phyloP scores from a whole-genome alignment of 2,329 filamentous ascomycete species.

The Chaetomium globosum region DNA sequence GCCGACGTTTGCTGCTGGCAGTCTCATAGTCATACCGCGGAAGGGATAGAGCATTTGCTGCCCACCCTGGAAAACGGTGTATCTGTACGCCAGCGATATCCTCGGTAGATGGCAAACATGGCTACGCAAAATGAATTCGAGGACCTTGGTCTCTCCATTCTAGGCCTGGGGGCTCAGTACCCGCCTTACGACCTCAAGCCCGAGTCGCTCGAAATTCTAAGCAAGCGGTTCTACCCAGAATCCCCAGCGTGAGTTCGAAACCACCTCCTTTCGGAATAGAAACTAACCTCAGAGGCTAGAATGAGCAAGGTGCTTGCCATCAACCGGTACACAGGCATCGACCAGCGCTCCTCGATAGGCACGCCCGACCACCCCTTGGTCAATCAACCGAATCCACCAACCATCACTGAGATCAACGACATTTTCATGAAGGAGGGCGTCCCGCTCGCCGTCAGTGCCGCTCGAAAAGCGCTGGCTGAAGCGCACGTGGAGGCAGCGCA shows the following conservation, averaged over 20 bases:
- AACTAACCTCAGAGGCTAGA: slow-evolving; percentile 42
- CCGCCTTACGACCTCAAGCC: slow-evolving; percentile 58
- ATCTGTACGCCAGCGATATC: slow-evolving; percentile 25
- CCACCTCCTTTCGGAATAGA: not conserved
- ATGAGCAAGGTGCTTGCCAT: slow-evolving; percentile 66
- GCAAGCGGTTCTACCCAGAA: slow-evolving; percentile 61
- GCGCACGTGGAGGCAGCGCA: slow-evolving; percentile 53
- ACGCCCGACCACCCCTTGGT: slow-evolving; percentile 63
- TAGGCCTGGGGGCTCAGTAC: slow-evolving; percentile 62
- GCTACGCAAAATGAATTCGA: slow-evolving; percentile 47
- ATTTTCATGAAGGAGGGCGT: slow-evolving; percentile 61
- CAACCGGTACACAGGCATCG: slow-evolving; percentile 67
- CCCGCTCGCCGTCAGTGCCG: slow-evolving; percentile 58
- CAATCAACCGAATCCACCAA: slow-evolving; percentile 57
- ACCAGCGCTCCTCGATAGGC: slow-evolving; percentile 64
- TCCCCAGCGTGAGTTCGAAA: slow-evolving; percentile 56
- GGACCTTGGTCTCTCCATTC: slow-evolving; percentile 62
- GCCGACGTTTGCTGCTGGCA: not conserved
- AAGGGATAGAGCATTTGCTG: not conserved
- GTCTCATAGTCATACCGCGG: not conserved
- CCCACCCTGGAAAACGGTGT: not conserved
- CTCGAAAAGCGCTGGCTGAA: slow-evolving; percentile 59
- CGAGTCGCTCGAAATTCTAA: slow-evolving; percentile 55
- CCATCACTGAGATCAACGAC: slow-evolving; percentile 58
- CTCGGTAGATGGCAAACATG: slow-evolving; percentile 42